Percentiles rank a stretch among this genome's conserved stretches.
phyloP scores from a whole-genome alignment of 2,329 filamentous ascomycete genomes.

The Uncinocarpus reesii region DNA sequence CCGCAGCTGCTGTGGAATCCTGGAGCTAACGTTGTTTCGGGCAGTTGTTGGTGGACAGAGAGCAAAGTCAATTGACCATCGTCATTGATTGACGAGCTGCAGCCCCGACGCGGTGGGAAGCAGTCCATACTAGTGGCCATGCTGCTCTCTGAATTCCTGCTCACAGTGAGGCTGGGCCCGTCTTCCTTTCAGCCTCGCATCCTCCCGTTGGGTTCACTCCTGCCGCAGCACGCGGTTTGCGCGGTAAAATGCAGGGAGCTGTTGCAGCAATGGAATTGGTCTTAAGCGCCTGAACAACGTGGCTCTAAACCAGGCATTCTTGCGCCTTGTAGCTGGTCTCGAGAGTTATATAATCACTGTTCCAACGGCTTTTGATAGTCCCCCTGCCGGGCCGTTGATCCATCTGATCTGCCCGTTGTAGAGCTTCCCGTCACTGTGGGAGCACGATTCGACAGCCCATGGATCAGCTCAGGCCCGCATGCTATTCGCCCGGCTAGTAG shows the following conservation, averaged over 20 bases:
- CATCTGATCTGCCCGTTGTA: background rate
- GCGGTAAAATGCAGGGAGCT: no score
- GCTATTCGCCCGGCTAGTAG: background rate
- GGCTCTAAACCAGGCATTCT: no score
- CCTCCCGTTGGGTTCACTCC: background rate
- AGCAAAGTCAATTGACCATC: no score
- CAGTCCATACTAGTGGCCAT: no score
- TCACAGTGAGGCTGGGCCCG: no score
- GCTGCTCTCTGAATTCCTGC: no score
- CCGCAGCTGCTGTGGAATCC: background rate
- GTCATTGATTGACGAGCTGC: background rate
- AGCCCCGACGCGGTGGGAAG: no score
- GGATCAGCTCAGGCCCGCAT: constrained; percentile 5
- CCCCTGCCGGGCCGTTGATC: no score
- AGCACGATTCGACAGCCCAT: background rate
- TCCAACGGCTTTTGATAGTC: no score
- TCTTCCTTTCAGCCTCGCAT: background rate
- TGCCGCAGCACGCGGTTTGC: no score
- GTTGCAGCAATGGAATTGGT: no score
- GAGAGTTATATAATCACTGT: background rate
- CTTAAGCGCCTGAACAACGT: no score
- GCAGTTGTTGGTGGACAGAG: constrained; percentile 1
- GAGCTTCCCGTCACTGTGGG: background rate
- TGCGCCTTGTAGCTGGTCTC: background rate
- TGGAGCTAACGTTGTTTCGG: constrained; percentile 1